These are phyloP conservation scores for Penicillium sp. DNA, from an alignment of 2,329 filamentous ascomycete genomes.

Conservation along the genomic window DNA sequence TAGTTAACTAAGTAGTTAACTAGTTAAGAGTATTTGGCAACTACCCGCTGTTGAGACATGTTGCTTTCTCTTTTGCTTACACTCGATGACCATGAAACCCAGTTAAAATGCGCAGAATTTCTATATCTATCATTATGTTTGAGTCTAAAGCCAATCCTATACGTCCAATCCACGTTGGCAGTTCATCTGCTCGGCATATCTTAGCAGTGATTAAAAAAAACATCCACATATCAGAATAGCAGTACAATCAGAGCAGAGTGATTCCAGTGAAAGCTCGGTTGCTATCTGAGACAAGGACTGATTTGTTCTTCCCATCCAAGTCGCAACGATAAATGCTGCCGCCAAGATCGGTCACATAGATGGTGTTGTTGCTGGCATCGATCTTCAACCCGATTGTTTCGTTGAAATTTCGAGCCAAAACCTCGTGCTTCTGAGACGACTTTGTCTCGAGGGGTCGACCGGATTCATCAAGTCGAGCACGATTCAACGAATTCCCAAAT, in stretches of 20 bases:
- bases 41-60: too few relatives aligned
- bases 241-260: not conserved
- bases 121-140: too few relatives aligned
- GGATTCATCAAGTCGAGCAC: conserved; percentile 21
- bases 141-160: too few relatives aligned
- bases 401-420: conserved; percentile 23
- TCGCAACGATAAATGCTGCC: conserved; percentile 27
- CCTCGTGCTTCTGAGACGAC: conserved; percentile 1
- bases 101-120: too few relatives aligned
- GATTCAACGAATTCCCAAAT: conserved; percentile 52
- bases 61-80: too few relatives aligned
- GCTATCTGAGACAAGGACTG: not conserved
- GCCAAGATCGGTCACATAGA: conserved; percentile 29
- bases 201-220: too few relatives aligned
- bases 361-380: conserved; percentile 14
- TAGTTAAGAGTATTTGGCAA: too few relatives aligned
- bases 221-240: too few relatives aligned
- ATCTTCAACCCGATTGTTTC: conserved; percentile 28
- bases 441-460: not conserved
- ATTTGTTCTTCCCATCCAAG: not conserved
- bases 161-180: too few relatives aligned
- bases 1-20: too few relatives aligned
- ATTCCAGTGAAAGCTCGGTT: not conserved
- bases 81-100: too few relatives aligned
- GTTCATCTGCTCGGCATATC: too few relatives aligned